Percentiles rank a stretch among this genome's conserved stretches.
phyloP scores from a whole-genome alignment of 768 basidiomycete species.

The Podaxis mareebaensis region DNA sequence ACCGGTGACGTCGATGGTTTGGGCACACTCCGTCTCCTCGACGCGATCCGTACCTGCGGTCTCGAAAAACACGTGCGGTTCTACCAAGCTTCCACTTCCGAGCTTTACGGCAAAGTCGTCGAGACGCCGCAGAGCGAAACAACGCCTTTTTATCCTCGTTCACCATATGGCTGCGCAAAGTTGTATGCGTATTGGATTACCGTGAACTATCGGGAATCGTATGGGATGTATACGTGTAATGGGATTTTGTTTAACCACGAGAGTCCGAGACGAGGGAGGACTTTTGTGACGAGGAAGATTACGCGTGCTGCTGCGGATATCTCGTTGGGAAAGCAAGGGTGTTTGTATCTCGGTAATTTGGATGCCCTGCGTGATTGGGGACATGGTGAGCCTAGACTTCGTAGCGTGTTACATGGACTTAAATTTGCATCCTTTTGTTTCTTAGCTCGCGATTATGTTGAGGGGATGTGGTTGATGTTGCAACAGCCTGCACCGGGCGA shows the following conservation, averaged over 20 bases:
- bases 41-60: conserved; percentile 94
- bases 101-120: conserved; percentile 95
- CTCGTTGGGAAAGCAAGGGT: conserved; percentile 81
- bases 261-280: conserved; percentile 90
- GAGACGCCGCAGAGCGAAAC: conserved; percentile 95
- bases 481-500: conserved; percentile 84
- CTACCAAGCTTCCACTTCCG: conserved; percentile 97
- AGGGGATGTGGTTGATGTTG: conserved; percentile 98
- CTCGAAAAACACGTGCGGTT: conserved; percentile 92
- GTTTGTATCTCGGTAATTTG: conserved; percentile 91
- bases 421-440: conserved; percentile 2
- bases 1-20: conserved; percentile 96
- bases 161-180: conserved; percentile 95
- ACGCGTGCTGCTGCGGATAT: conserved; percentile 93
- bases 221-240: conserved; percentile 95
- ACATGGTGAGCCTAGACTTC: conserved; percentile 60
- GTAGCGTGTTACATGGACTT: neutral
- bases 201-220: conserved; percentile 92
- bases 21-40: conserved; percentile 92
- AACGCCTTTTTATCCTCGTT: conserved; percentile 98
- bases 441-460: conserved; percentile 84
- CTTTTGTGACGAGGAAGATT: conserved; percentile 97
- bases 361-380: conserved; percentile 98
- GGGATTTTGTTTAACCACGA: conserved; percentile 99
- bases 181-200: conserved; percentile 91